These are phyloP conservation scores for Neofusicoccum umdonicola DNA, from an alignment of 2,329 filamentous ascomycete genomes.

Conservation along the genomic window DNA sequence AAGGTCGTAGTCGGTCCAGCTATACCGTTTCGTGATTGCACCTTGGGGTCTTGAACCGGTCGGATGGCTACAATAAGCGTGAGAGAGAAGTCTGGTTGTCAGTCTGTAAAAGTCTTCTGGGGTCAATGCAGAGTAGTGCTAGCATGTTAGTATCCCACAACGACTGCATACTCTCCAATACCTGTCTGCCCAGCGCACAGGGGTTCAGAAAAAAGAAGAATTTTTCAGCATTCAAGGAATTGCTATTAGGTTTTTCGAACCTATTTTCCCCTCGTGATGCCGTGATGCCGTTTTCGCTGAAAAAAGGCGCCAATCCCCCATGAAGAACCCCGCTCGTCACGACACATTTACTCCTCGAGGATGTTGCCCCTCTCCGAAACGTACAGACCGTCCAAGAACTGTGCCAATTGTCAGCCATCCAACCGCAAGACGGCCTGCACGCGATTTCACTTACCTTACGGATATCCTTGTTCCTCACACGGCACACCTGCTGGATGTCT, in stretches of 20 bases:
- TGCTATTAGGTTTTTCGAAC: slow-evolving; percentile 17
- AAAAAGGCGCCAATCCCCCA: slow-evolving; percentile 18
- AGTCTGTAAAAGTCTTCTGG: neutral
- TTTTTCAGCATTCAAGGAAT: slow-evolving; percentile 18
- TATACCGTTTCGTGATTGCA: neutral
- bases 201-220: slow-evolving; percentile 16
- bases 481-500: slow-evolving; percentile 99
- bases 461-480: slow-evolving; percentile 99
- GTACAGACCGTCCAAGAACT: slow-evolving; percentile 99
- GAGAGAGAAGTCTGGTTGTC: neutral
- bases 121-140: neutral
- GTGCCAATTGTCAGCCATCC: slow-evolving; percentile 18
- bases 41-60: neutral
- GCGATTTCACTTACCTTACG: slow-evolving; percentile 70
- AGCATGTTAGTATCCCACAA: neutral
- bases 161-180: neutral
- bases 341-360: slow-evolving; percentile 56
- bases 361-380: slow-evolving; percentile 99
- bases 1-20: neutral
- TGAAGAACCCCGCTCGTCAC: slow-evolving; percentile 17
- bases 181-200: neutral
- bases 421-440: neutral
- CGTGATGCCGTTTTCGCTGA: slow-evolving; percentile 20
- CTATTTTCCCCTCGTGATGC: slow-evolving; percentile 18
- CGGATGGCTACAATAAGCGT: neutral